Evolutionary conservation across 768 basidiomycete genomes (phyloP), one percentile per base, ranked within the genome.

Genomic region (Chalciporus chontae): DNA sequence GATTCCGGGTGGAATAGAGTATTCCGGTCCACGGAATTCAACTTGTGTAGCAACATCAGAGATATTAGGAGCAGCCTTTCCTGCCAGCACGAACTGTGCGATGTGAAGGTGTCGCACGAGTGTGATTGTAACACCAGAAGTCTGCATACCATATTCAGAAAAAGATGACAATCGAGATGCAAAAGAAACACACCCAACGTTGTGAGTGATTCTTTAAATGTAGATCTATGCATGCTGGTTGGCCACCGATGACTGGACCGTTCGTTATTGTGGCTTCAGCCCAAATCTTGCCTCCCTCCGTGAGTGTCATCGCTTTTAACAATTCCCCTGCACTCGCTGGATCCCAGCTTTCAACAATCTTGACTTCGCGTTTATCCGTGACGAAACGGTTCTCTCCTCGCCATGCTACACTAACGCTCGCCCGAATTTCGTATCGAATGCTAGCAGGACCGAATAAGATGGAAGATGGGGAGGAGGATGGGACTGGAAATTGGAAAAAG

Each of bases 281-380:
- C 83, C 87, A 89, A 26, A 93, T 75, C 66, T 85, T 90, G 5
- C 90, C 90, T 55, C 77, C 80, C 61, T 93, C 90, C 0, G 83
- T 86, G 21, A 92, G 79, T 8, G 79, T 74, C 3, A 85, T 77
- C 7, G 73, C 80, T 52, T 85, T 81, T 2, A 81, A 80, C 18
- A 42, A 42, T 19, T 75, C 73, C 1, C 68, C 52, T 44, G 70
- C 53, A n/a, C 57, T 57, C 13, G 63, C 59, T 43, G 71, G 67
- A 29, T 75, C 64, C 41, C 74, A 74, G 31, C 57, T 55, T 60
- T 87, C 86, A 1, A 89, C 80, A 7, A 92, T 78, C 40, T 84
- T 82, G 2, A 87, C 73, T 13, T 78, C 71, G 40, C 74, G 75
- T 48, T 73, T 79, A 58, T 81, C 80, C 0, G 78, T 80, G 2